Conservation (phyloP, 164 flowering plant species). For the Macadamia tetraphylla region DNA sequence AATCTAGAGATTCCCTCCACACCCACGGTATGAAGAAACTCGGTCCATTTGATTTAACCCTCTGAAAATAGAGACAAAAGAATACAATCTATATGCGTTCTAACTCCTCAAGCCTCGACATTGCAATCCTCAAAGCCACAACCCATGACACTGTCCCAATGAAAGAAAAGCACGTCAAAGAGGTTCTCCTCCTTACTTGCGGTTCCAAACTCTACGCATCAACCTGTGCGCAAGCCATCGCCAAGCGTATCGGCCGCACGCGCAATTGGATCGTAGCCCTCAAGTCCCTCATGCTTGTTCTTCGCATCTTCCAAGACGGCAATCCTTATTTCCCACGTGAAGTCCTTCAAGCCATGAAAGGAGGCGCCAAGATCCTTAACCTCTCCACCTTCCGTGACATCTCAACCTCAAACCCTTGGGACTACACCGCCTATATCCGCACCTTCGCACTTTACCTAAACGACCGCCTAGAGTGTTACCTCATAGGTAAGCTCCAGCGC, state of each 20-base stretch:
- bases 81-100: too few relatives aligned
- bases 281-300: slow-evolving; percentile 66
- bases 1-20: too few relatives aligned
- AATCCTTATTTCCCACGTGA: slow-evolving; percentile 72
- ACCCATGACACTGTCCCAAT: slow-evolving; percentile 64
- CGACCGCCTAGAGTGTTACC: slow-evolving; percentile 68
- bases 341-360: slow-evolving; percentile 58
- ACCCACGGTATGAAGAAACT: too few relatives aligned
- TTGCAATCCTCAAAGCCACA: slow-evolving; percentile 70
- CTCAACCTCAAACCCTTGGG: slow-evolving; percentile 72
- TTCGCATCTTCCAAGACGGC: slow-evolving; percentile 64
- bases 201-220: slow-evolving; percentile 43
- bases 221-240: slow-evolving; percentile 48
- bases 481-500: slow-evolving; percentile 58
- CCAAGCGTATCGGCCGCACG: slow-evolving; percentile 58
- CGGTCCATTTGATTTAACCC: too few relatives aligned
- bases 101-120: slow-evolving; percentile 33
- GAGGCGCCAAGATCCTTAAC: slow-evolving; percentile 61
- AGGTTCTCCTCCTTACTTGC: slow-evolving; percentile 47
- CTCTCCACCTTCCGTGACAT: slow-evolving; percentile 61
- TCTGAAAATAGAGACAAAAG: too few relatives aligned
- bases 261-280: slow-evolving; percentile 80
- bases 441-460: slow-evolving; percentile 75
- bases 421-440: slow-evolving; percentile 71
- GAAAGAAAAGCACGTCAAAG: slow-evolving; percentile 50